Percentiles rank a stretch among this genome's conserved stretches.
These are phyloP conservation scores for Mucor ambiguus DNA, from an alignment of 371 early-diverging fungal genomes.

Conservation along the genomic window DNA sequence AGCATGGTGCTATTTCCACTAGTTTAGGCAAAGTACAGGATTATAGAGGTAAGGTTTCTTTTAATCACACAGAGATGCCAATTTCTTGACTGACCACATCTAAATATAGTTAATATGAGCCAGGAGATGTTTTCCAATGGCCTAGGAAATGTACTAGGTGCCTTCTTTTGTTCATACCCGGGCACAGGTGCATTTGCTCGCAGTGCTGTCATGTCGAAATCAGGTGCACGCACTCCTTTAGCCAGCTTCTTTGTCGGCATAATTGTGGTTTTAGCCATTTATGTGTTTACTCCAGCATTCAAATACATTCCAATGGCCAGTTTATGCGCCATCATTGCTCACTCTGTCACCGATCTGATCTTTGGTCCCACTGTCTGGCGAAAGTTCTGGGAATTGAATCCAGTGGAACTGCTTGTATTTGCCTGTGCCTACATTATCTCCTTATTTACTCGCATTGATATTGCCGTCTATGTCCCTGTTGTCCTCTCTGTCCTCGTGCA, in stretches of 20 bases:
- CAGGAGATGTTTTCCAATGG: conserved; percentile 87
- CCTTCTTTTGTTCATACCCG: conserved; percentile 84
- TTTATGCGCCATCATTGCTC: conserved; percentile 79
- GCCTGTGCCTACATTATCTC: conserved; percentile 52
- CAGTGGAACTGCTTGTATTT: conserved; percentile 42
- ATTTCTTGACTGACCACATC: not conserved
- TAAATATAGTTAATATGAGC: conserved; percentile 55
- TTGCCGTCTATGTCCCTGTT: conserved; percentile 69
- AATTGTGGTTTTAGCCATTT: conserved; percentile 77
- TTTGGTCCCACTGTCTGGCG: conserved; percentile 53
- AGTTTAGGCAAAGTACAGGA: conserved; percentile 74
- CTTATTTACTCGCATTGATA: conserved; percentile 66
- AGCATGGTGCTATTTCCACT: conserved; percentile 85
- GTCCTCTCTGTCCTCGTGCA: conserved; percentile 65
- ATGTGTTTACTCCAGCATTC: conserved; percentile 79
- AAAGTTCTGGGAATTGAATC: conserved; percentile 42
- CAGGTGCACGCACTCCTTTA: conserved; percentile 76
- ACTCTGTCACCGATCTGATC: conserved; percentile 65
- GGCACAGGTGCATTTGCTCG: conserved; percentile 89
- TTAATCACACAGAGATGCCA: not conserved
- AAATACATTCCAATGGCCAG: conserved; percentile 80
- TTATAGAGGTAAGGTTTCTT: conserved; percentile 36
- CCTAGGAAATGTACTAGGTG: conserved; percentile 73
- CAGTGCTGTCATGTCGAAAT: conserved; percentile 74
- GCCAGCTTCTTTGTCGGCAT: conserved; percentile 73